These are phyloP conservation scores for Beauveria rudraprayagi DNA, from an alignment of 2,329 filamentous ascomycete species.

Conservation along the genomic window DNA sequence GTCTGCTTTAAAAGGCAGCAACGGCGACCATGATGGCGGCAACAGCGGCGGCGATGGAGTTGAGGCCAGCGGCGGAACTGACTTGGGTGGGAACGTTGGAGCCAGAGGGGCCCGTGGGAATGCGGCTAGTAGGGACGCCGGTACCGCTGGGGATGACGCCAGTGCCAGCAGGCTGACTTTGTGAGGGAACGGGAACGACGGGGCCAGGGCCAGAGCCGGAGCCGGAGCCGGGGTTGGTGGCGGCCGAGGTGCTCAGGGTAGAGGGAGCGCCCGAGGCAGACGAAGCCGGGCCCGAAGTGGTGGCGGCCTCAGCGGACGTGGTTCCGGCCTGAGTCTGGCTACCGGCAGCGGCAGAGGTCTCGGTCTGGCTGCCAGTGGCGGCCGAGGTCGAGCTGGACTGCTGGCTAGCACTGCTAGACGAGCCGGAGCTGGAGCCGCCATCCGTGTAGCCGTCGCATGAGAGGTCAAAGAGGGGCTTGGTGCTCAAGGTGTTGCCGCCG, in stretches of 20 bases:
- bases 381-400: constrained; percentile 8
- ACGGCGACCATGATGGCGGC: constrained; percentile 23
- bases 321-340: constrained; percentile 4
- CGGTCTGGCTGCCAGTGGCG: constrained; percentile 10
- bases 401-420: constrained; percentile 15
- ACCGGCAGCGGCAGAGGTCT: constrained; percentile 2
- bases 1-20: constrained; percentile 21
- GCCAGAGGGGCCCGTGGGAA: not conserved
- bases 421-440: constrained; percentile 6
- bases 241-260: constrained; percentile 17
- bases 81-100: not conserved
- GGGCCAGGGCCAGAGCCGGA: constrained; percentile 18
- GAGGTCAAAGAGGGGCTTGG: constrained; percentile 54
- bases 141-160: not conserved
- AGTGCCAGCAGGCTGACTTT: constrained; percentile 13
- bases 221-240: constrained; percentile 21
- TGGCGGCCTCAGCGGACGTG: not conserved
- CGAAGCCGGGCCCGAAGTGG: not conserved
- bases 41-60: constrained; percentile 24
- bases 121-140: no score
- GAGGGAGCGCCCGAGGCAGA: constrained; percentile 2
- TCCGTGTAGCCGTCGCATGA: constrained; percentile 38
- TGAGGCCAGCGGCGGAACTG: constrained; percentile 18
- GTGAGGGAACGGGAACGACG: not conserved
- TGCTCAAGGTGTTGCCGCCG: constrained; percentile 39